Base-by-base conservation (phyloP, 495 filamentous ascomycete genomes). In the Penicillium angulare region DNA sequence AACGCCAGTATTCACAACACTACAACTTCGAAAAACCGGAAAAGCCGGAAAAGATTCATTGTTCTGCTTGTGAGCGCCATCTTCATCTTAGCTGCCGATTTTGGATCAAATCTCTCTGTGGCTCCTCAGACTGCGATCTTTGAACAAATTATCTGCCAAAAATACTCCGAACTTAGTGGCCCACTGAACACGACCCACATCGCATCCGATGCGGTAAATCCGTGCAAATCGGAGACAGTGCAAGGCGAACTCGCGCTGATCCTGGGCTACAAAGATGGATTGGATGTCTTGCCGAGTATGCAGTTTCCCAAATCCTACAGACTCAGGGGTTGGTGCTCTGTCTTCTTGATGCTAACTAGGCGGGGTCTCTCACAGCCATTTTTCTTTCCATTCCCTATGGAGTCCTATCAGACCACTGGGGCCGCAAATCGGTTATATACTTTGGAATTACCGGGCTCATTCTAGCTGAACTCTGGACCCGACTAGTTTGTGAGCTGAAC, bases 171-270 rank as follows among this genome's bases (percentile, higher is more conserved):
- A 17, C 18, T 21, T 13, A 35, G 23, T 15, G 31, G 21, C 7
- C n/a, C 3, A 10, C 12, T 9, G 5, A 41, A 41, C 32, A 22
- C 13, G 15, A 3, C 26, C 4, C 13, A 32, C 10, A 7, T 18
- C 1, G 23, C n/a, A n/a, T 12, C 41, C 3, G 12, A 17, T 2
- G 42, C 39, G 9, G 43, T 41, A 10, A 47, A 60, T 18, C 56
- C 51, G 15, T 77, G 74, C 43, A 75, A 75, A 53, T 64, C 74
- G 10, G 71, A 68, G 36, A 45, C 63, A 1, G 71, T 77, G 21
- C 74, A 78, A 56, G 68, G 58, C 29, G 68, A 76, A 34, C 43
- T 77, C 29, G 74, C 74, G 1, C 52, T 71, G 38, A 50, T 78
- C n/a, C 54, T 54, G 9, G 74, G 66, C 1, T 76, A 71, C 55